Evolutionary conservation across 805 yeast genomes (phyloP), one percentile per base, ranked within the genome.

Genomic region (Yamadazyma nakazawae): DNA sequence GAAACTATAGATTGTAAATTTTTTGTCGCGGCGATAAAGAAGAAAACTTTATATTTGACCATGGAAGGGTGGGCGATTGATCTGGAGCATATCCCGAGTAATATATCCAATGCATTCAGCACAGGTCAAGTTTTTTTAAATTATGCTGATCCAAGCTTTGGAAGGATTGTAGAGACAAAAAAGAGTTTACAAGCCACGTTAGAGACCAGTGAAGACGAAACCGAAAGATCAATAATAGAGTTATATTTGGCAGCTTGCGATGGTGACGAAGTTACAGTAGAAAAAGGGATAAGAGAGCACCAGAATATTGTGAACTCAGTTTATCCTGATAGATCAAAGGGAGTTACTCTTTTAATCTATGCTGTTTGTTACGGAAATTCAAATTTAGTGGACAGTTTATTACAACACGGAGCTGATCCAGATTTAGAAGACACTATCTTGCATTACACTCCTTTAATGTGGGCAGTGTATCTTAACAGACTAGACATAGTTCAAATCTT

Each of bases 401-500:
- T 83, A 17, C 62, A 64, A 21, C 67, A 72, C 37, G 56, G 62
- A 12, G 78, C 70, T 5, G 80, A 79, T 54, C 72, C 79, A 7
- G 82, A 82, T 54, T 54, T 67, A 32, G 56, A 63, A 8, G 91
- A 84, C 54, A 65, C 72, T 1, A 46, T 79, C 18, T 60, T 78
- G 19, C 72, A 78, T 2, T 82, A 80, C 62, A 77, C 88, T 0
- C 88, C 96, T 10, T 63, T 87, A 38, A 88, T 87, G 94, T 88
- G 96, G 96, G 91, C 95, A 0, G 80, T 88, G 2, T 77, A 82
- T 54, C 72, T 83, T 53, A 77, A 81, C 45, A 79, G 80, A 45
- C 62, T 76, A 48, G 72, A 75, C 11, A 72, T 84, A 38, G 82
- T 80, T 13, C 76, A 79, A 40, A 64, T 75, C 46, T 66, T 88